These are phyloP conservation scores for Diophrys appendiculata DNA, from an alignment of 73 alveolate genomes.

Conservation along the genomic window DNA sequence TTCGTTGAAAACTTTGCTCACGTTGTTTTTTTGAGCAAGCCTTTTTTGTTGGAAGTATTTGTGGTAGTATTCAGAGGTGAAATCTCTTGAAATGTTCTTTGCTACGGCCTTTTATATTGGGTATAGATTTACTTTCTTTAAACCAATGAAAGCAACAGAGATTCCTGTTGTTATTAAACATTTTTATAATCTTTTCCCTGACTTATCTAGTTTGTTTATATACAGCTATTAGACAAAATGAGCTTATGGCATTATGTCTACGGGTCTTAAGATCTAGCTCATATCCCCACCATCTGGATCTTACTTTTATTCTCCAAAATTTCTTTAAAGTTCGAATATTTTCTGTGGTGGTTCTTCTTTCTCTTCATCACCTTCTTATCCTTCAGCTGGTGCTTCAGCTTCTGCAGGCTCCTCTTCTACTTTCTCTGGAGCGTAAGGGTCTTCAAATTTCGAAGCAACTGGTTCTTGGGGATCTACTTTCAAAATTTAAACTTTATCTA, in stretches of 20 bases:
- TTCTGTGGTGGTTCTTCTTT: not conserved
- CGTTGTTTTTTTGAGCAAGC: slow-evolving; percentile 47
- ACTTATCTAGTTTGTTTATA: slow-evolving; percentile 16
- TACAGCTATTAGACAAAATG: slow-evolving; percentile 35
- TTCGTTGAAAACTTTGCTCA: slow-evolving; percentile 20
- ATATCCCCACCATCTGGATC: slow-evolving; percentile 56
- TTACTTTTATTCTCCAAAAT: not conserved
- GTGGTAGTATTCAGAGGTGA: slow-evolving; percentile 44
- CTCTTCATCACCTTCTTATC: slow-evolving; percentile 4
- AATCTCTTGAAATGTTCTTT: slow-evolving; percentile 42
- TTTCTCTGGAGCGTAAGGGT: slow-evolving; percentile 7
- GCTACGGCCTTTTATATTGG: slow-evolving; percentile 27
- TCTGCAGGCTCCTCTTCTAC: slow-evolving; percentile 2
- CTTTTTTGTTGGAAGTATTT: slow-evolving; percentile 32
- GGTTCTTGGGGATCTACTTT: not conserved
- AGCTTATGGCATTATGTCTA: slow-evolving; percentile 23
- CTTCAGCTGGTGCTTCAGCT: slow-evolving; percentile 17
- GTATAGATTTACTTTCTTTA: slow-evolving; percentile 32
- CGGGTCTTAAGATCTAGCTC: slow-evolving; percentile 11
- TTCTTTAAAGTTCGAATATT: slow-evolving; percentile 2
- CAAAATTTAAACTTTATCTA: not conserved
- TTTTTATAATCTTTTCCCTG: slow-evolving; percentile 5
- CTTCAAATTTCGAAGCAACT: slow-evolving; percentile 9
- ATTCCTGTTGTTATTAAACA: slow-evolving; percentile 52
- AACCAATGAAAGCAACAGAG: slow-evolving; percentile 22